These are phyloP conservation scores for Pilasporangium apinafurcum DNA, from an alignment of 352 stramenopile genomes.

Conservation along the genomic window DNA sequence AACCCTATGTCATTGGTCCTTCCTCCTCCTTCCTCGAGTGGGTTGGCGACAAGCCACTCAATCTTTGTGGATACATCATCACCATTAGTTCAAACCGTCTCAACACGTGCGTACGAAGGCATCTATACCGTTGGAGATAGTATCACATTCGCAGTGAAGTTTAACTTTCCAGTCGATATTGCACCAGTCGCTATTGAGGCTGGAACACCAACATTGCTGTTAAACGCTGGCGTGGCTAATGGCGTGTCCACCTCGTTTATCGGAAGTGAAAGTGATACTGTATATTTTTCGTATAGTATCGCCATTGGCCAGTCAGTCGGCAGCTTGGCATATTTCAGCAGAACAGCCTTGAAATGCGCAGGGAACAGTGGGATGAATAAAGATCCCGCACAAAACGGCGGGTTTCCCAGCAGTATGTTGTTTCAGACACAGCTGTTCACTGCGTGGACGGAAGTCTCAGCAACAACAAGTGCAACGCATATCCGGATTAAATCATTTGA, in stretches of 20 bases:
- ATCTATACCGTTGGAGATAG: conserved; percentile 48
- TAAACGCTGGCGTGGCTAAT: conserved; percentile 29
- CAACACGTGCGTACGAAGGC: conserved; percentile 25
- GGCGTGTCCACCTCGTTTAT: conserved; percentile 16
- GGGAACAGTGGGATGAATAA: conserved; percentile 41
- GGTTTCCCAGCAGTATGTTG: conserved; percentile 10
- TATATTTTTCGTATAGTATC: conserved; percentile 57
- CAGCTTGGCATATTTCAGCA: conserved; percentile 30
- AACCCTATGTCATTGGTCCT: conserved; percentile 33
- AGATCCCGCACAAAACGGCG: conserved; percentile 20
- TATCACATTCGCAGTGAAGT: conserved; percentile 26
- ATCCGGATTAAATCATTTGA: conserved; percentile 41
- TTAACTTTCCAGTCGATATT: conserved; percentile 32
- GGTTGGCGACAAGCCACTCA: conserved; percentile 6
- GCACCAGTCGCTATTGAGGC: background rate
- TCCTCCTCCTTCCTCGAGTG: conserved; percentile 10
- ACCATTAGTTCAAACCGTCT: conserved; percentile 26
- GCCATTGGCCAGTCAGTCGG: conserved; percentile 26
- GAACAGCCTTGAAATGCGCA: conserved; percentile 33
- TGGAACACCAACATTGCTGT: conserved; percentile 27
- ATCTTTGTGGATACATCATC: conserved; percentile 32
- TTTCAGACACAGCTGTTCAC: conserved; percentile 27
- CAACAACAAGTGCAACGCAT: conserved; percentile 12
- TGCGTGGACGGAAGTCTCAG: conserved; percentile 40
- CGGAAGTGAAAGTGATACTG: conserved; percentile 20